Percentiles rank a stretch among this genome's conserved stretches.
phyloP scores from a whole-genome alignment of 495 filamentous ascomycete species.

The Cenococcum geophilum region DNA sequence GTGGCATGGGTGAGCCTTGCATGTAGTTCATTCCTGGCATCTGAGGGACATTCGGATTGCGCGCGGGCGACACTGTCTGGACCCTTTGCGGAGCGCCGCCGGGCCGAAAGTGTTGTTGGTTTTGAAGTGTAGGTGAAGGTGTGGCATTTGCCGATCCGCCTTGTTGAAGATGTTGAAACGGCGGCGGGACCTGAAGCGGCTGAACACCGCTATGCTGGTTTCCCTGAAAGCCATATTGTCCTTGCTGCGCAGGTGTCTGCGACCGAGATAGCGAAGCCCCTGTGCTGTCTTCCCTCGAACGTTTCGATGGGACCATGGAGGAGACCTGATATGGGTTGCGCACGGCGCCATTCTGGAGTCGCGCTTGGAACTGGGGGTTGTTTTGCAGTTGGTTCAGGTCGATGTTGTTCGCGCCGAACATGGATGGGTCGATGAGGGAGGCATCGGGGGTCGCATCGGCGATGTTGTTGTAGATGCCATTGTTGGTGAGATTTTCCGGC shows the following conservation, averaged over 20 bases:
- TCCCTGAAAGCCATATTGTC: constrained; percentile 57
- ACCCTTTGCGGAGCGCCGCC: constrained; percentile 62
- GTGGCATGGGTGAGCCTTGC: constrained; percentile 35
- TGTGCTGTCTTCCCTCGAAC: constrained; percentile 11
- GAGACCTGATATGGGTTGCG: constrained; percentile 8
- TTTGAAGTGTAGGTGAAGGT: constrained; percentile 76
- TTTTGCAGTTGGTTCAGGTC: constrained; percentile 8
- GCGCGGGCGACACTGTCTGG: constrained; percentile 83
- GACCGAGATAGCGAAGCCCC: constrained; percentile 63
- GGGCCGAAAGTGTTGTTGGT: constrained; percentile 60
- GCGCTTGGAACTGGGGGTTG: constrained; percentile 11
- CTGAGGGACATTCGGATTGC: constrained; percentile 50
- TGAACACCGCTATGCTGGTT: constrained; percentile 48
- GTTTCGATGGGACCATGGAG: constrained; percentile 5
- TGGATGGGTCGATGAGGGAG: constrained; percentile 7
- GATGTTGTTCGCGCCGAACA: constrained; percentile 1
- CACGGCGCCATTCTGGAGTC: constrained; percentile 7
- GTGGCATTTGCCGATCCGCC: constrained; percentile 74
- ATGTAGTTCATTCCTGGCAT: constrained; percentile 45
- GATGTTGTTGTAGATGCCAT: constrained; percentile 8
- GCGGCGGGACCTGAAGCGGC: constrained; percentile 54
- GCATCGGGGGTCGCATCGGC: constrained; percentile 2
- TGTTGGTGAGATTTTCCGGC: constrained; percentile 8
- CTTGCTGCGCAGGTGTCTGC: constrained; percentile 78
- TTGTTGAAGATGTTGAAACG: constrained; percentile 78